A percentile compares a stretch with the other conserved stretches of the same genome.
Evolutionary conservation across 305 asterid species (phyloP).

Genomic region (Fraxinus greggii): DNA sequence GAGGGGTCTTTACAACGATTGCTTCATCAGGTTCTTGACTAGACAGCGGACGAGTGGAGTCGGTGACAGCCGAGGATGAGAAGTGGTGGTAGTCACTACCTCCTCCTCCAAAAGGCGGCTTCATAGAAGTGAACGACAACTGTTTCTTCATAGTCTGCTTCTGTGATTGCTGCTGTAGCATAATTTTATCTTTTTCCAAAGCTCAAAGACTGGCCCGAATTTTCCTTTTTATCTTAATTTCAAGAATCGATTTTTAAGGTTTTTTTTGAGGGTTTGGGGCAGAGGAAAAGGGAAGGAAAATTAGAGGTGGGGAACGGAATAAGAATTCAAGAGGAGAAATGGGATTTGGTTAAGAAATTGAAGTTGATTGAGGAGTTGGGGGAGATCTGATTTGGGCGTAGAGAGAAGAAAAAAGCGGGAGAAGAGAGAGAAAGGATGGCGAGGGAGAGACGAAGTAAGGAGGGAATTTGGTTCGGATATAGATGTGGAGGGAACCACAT

Average conservation of each 20-base stretch:
- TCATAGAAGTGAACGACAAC: slow-evolving; percentile 62
- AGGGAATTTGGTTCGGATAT: slow-evolving; percentile 86
- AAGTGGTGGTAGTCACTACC: slow-evolving; percentile 70
- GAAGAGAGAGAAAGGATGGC: slow-evolving; percentile 42
- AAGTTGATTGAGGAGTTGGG: slow-evolving; percentile 25
- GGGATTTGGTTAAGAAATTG: background rate
- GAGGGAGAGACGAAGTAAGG: slow-evolving; percentile 34
- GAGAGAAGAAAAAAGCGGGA: slow-evolving; percentile 36
- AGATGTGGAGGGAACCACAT: slow-evolving; percentile 88
- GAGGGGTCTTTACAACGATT: slow-evolving; percentile 62
- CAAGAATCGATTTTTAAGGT: slow-evolving; percentile 23
- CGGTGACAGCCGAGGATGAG: slow-evolving; percentile 33
- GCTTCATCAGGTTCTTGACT: slow-evolving; percentile 54
- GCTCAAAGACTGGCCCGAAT: slow-evolving; percentile 24
- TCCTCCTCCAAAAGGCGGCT: slow-evolving; percentile 62
- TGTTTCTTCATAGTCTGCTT: slow-evolving; percentile 54
- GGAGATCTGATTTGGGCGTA: slow-evolving; percentile 46
- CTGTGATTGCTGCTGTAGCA: slow-evolving; percentile 47
- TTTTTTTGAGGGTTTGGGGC: slow-evolving; percentile 19
- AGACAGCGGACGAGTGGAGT: slow-evolving; percentile 29
- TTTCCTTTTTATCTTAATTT: slow-evolving; percentile 20
- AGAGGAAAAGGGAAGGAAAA: background rate
- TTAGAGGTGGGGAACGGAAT: slow-evolving; percentile 16
- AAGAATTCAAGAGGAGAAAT: slow-evolving; percentile 23
- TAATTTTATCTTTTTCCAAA: slow-evolving; percentile 32